Base-by-base conservation (phyloP, 805 yeast species). In the Schwanniomyces yamadae region DNA sequence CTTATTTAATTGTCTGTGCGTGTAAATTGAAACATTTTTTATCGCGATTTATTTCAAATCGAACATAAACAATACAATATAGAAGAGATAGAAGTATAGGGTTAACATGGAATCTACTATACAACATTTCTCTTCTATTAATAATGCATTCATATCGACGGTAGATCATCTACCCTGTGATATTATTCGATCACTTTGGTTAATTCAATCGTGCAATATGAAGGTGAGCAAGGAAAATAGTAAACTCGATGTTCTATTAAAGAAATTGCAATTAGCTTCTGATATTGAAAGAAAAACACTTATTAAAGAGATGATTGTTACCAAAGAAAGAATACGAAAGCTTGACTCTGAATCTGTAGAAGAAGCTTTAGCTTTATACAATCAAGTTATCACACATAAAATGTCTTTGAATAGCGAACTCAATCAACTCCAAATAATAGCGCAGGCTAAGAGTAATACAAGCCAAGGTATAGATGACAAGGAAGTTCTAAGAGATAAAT, bases 81-180 rank as follows among this genome's bases (percentile, higher is more conserved):
- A 21, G 23, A 8, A 21, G 10, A 21, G 10, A 21, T 8, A 21
- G 10, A 21, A 21, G 10, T 21, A 21, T 8, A 21, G 23, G 23
- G 37, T 20, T 8, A 24, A n/a, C 2, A 36, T 39, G 37, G 23
- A 43, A 8, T 33, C 42, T 12, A 49, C 46, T 13, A 52, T 52
- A 13, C 53, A 40, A 34, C 48, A 53, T 42, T 53, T 60, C 5
- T 41, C 56, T 30, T 57, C 64, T 8, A 48, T 63, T 16, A 54
- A 56, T 37, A 65, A 59, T 43, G 54, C 71, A 17, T 68, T 63
- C 44, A 59, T 68, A 21, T 57, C 71, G 15, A 66, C 71, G 4
- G 52, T 67, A 7, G 74, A 68, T 40, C 74, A 68, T 41, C 50
- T 68, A 23, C 73, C 74, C 17, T 59, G 71, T 37, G 74, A 68